phyloP scores from a whole-genome alignment of 192 early-diverging fungal species.

The Backusella tarrabulga region DNA sequence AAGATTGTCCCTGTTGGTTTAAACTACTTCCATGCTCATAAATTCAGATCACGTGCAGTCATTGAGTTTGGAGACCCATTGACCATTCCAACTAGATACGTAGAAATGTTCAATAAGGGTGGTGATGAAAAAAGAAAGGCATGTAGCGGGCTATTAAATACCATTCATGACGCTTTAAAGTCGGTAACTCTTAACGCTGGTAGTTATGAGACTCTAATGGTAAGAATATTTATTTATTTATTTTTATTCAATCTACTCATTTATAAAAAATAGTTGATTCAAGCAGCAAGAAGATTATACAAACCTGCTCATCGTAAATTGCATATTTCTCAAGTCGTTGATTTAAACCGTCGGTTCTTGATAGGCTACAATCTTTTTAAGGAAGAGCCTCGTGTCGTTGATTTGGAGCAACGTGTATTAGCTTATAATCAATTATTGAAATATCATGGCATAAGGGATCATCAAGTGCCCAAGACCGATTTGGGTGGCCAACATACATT shows the following conservation, averaged over 20 bases:
- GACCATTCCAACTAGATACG: slow-evolving; percentile 69
- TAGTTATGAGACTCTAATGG: slow-evolving; percentile 91
- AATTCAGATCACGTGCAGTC: slow-evolving; percentile 94
- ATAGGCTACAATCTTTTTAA: slow-evolving; percentile 80
- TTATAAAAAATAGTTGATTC: slow-evolving; percentile 60
- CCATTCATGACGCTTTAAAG: slow-evolving; percentile 75
- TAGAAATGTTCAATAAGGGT: slow-evolving; percentile 82
- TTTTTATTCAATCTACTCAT: background rate
- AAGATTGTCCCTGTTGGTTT: slow-evolving; percentile 85
- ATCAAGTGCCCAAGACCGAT: slow-evolving; percentile 86
- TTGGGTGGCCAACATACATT: slow-evolving; percentile 68
- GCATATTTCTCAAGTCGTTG: slow-evolving; percentile 80
- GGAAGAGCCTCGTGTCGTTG: slow-evolving; percentile 76
- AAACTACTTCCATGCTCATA: slow-evolving; percentile 93
- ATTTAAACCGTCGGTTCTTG: slow-evolving; percentile 86
- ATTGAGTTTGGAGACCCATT: slow-evolving; percentile 95
- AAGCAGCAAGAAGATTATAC: slow-evolving; percentile 92
- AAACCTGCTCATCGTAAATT: slow-evolving; percentile 84
- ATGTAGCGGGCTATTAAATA: slow-evolving; percentile 72
- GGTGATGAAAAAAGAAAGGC: slow-evolving; percentile 82
- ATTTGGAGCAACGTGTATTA: slow-evolving; percentile 68
- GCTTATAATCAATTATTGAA: slow-evolving; percentile 87
- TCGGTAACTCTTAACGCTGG: slow-evolving; percentile 90
- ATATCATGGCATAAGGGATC: slow-evolving; percentile 92
- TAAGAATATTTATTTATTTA: slow-evolving; percentile 23